Evolutionary conservation across 2,329 filamentous ascomycete species (phyloP).

Genomic region (Epichloe gansuensis): DNA sequence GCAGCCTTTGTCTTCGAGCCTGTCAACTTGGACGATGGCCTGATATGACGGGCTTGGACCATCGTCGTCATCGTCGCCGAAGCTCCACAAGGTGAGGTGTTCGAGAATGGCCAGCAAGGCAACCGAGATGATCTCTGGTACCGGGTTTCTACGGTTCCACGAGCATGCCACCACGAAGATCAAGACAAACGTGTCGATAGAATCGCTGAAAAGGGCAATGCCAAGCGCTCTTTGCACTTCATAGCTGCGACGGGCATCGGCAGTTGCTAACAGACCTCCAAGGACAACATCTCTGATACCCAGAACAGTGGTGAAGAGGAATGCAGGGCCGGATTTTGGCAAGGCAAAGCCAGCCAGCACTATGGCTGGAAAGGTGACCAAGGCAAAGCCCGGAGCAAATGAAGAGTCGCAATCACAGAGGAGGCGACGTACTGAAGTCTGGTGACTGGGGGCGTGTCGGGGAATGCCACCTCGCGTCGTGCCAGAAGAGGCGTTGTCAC

Average conservation of each 20-base stretch:
- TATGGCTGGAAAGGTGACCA: conserved; percentile 17
- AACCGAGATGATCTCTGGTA: conserved; percentile 17
- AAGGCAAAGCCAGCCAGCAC: conserved; percentile 20
- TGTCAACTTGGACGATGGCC: conserved; percentile 4
- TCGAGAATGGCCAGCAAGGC: conserved; percentile 20
- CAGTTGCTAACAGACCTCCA: conserved; percentile 16
- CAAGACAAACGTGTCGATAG: conserved; percentile 21
- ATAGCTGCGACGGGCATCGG: conserved; percentile 11
- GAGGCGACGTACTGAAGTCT: conserved; percentile 15
- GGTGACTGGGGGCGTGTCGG: conserved; percentile 4
- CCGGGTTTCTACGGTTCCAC: conserved; percentile 16
- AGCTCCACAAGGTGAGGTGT: conserved; percentile 22
- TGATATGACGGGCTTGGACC: conserved; percentile 5
- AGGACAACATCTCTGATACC: conserved; percentile 21
- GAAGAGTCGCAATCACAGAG: conserved; percentile 13
- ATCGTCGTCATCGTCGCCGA: conserved; percentile 17
- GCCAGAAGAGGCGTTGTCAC: conserved; percentile 7
- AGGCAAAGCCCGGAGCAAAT: conserved; percentile 17
- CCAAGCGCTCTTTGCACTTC: conserved; percentile 20
- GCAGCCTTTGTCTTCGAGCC: conserved; percentile 17
- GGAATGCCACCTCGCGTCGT: neutral
- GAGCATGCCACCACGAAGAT: conserved; percentile 23
- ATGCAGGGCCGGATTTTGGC: conserved; percentile 13
- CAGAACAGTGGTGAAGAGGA: conserved; percentile 19
- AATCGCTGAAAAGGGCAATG: conserved; percentile 20